Evolutionary conservation across 2,329 filamentous ascomycete species (phyloP), one percentile per base, ranked within the genome.

Genomic region (Ophiostoma montium): DNA sequence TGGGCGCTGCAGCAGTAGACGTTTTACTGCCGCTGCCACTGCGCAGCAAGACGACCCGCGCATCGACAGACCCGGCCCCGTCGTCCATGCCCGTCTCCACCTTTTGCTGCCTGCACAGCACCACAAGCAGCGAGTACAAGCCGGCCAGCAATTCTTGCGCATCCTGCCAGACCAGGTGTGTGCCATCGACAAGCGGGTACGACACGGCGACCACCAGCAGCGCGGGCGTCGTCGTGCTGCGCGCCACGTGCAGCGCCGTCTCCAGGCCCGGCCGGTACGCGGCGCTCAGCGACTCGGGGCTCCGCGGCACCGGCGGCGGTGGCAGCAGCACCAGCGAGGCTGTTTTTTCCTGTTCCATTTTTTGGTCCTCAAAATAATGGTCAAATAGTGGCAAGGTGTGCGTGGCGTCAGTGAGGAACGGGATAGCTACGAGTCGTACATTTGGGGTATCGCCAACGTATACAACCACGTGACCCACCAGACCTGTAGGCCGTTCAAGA

Each of bases 91-190:
- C 86, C 61, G 63, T 85, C 66, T 63, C 82, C 67, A 67, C 72
- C 43, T 67, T 68, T 44, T 76, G 68, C 55, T 78, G 72, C 12
- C 80, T 76, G 54, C 83, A 86, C n/a, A 86, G 70, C 42, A 80
- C 68, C 32, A 82, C 82, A 50, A 92, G 69, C 46, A 95, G 72
- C 58, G 80, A 80, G 70, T 96, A 96, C 21, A 94, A 61, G 23
- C 76, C 76, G 3, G 84, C 84, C 19, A 95, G 66, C 5, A 90
- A 70, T n/a, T 74, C 70, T 63, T 95, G 87, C 0, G 80, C 75
- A n/a, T 72, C 66, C 32, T 71, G 61, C 74, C 88, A 94, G 16
- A 76, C 68, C 42, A 76, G 67, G 21, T 73, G 68, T 57, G 75
- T 72, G n/a, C 11, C 13, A 1, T 46, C 31, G 5, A 8, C 16